Conservation (phyloP, 768 basidiomycete species). For the Leccinum arenicola region DNA sequence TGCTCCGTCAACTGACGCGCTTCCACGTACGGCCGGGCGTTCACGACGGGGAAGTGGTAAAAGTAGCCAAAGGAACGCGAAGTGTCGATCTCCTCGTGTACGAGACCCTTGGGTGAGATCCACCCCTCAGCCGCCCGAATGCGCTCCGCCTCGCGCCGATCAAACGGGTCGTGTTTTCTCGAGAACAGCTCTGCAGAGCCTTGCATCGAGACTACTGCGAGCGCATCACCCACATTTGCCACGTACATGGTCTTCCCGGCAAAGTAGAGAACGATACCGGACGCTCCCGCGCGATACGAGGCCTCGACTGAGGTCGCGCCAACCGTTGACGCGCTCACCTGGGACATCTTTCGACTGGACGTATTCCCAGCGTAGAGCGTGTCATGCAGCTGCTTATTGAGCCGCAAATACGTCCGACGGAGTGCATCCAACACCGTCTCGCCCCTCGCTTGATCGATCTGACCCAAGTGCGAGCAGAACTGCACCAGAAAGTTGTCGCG, state of each 20-base stretch:
- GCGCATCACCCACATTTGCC: conserved; percentile 85
- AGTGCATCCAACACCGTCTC: conserved; percentile 75
- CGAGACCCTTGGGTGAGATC: conserved; percentile 85
- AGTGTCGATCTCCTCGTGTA: conserved; percentile 89
- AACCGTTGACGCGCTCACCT: conserved; percentile 48
- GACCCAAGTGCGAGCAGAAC: conserved; percentile 58
- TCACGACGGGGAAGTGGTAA: conserved; percentile 85
- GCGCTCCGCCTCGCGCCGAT: conserved; percentile 77
- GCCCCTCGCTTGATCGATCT: conserved; percentile 31
- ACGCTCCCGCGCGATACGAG: conserved; percentile 69
- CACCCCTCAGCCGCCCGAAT: conserved; percentile 92
- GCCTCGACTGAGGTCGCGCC: conserved; percentile 38
- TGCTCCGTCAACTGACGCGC: conserved; percentile 68
- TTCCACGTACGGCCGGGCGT: conserved; percentile 79
- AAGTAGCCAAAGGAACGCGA: conserved; percentile 95
- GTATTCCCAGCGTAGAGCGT: conserved; percentile 44
- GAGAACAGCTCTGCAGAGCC: conserved; percentile 76
- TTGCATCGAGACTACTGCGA: conserved; percentile 80
- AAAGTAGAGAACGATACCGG: conserved; percentile 86
- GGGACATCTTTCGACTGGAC: conserved; percentile 68
- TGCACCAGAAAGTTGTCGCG: conserved; percentile 73
- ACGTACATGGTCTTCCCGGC: conserved; percentile 76
- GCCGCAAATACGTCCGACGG: conserved; percentile 80
- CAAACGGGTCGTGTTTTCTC: conserved; percentile 85
- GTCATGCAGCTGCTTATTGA: conserved; percentile 82